Conservation (phyloP, 148 eudicot species). For the Amaranthus palmeri region DNA sequence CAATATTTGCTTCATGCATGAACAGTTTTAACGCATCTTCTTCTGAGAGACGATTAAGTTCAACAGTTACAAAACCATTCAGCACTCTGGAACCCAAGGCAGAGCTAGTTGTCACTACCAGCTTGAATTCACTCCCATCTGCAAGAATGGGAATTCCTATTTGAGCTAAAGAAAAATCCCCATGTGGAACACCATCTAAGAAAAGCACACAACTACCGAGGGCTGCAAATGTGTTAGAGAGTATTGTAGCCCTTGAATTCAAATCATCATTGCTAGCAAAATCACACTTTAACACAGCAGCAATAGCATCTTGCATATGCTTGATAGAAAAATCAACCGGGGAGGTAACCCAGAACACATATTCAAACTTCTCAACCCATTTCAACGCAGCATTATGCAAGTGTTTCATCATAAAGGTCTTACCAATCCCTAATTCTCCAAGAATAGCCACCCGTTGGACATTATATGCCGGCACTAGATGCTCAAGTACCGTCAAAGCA, state of each 20-base stretch:
- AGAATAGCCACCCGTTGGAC: too few species aligned
- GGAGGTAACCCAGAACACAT: constrained; percentile 16
- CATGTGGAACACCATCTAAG: constrained; percentile 15
- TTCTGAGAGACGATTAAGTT: constrained; percentile 5
- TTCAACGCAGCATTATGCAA: constrained; percentile 1
- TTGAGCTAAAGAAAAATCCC: neutral
- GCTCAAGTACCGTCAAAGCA: constrained; percentile 1
- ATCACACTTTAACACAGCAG: constrained; percentile 10
- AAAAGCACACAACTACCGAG: constrained; percentile 14
- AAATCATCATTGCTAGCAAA: neutral
- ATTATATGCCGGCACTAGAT: neutral
- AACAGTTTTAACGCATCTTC: constrained; percentile 7
- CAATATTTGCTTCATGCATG: constrained; percentile 10
- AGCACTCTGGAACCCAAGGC: neutral
- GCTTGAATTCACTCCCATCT: constrained; percentile 12
- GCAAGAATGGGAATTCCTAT: constrained; percentile 7
- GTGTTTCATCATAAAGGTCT: constrained; percentile 21
- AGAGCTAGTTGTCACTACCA: constrained; percentile 5
- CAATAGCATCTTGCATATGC: constrained; percentile 13
- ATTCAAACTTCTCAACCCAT: constrained; percentile 9
- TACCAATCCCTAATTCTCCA: neutral
- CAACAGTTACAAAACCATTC: neutral
- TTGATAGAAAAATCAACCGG: constrained; percentile 4
- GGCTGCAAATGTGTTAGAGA: constrained; percentile 1
- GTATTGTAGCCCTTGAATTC: constrained; percentile 8